Conservation (phyloP, 2,329 filamentous ascomycete genomes). For the Ceratocystis lukuohia region DNA sequence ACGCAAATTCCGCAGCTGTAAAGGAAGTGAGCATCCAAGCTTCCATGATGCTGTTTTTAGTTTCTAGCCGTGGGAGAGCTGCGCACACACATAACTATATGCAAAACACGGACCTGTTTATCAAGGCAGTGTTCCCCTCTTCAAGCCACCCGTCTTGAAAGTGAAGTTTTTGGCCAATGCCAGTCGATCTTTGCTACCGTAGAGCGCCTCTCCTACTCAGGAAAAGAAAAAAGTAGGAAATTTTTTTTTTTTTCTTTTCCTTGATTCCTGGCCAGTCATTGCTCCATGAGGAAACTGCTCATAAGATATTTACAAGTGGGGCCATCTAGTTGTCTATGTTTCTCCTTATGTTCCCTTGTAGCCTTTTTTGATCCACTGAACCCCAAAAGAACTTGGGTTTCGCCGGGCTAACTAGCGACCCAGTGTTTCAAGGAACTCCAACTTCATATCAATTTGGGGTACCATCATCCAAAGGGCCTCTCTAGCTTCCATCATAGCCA, state of each 20-base stretch:
- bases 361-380: not conserved
- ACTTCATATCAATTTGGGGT: not conserved
- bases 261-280: too few species aligned
- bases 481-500: not conserved
- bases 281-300: not conserved
- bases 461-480: not conserved
- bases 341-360: not conserved
- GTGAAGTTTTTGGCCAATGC: not conserved
- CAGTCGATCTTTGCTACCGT: not conserved
- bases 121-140: not conserved
- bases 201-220: not conserved
- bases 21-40: not conserved
- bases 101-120: not conserved
- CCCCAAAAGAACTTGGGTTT: not conserved
- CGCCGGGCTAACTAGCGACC: not conserved
- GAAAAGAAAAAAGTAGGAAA: not conserved
- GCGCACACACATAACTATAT: too few species aligned
- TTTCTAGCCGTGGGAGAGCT: not conserved
- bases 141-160: not conserved
- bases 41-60: constrained; percentile 2
- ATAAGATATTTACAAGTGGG: not conserved
- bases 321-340: too few species aligned
- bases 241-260: too few species aligned
- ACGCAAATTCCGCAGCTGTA: not conserved
- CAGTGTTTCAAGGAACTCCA: not conserved